Evolutionary conservation across 352 stramenopile genomes (phyloP), one percentile per base, ranked within the genome.

Genomic region (Phytophthora palmivora): DNA sequence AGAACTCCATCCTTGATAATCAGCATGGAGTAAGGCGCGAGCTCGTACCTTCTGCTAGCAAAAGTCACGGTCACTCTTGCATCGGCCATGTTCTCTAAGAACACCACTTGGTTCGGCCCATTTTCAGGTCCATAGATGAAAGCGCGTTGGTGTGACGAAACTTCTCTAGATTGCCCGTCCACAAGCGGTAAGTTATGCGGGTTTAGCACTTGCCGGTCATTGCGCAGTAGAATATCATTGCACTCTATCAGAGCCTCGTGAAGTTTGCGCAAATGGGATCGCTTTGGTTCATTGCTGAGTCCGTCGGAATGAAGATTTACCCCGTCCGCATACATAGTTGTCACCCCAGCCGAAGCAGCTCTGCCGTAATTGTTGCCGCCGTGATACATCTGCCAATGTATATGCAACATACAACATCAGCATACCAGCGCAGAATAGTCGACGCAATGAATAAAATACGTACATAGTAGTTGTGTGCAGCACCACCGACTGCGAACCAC

Each of bases 331-430:
- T 91, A 91, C 70, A 82, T 89, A 4, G 78, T 91, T 4, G 82
- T 80, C 38, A 91, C 82, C n/a, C 79, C 79, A 16, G 79, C 82
- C 9, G 82, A 75, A 0, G 82, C 76, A 26, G 60, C 67, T 26
- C 82, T 80, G 2, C 82, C 82, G 42, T 87, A 91, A 49, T 91
- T 91, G 68, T 91, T 91, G 6, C 82, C 82, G 15, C 82, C 82
- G 34, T 91, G 76, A 42, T 91, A 91, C 82, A 91, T 91, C 79
- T 91, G 19, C 6, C 24, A 58, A 24, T 16, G 15, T 16, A 34
- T 6, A 44, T 6, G 7, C 38, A 41, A 56, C 11, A 38, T n/a
- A 24, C 2, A 46, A 30, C 14, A 36, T 67, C 32, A 72, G 30
- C 24, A 33, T 14, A 34, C 18, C 30, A 18, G 16, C 4, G 14